phyloP scores from a whole-genome alignment of 495 filamentous ascomycete genomes.

The Aspergillus panamensis region DNA sequence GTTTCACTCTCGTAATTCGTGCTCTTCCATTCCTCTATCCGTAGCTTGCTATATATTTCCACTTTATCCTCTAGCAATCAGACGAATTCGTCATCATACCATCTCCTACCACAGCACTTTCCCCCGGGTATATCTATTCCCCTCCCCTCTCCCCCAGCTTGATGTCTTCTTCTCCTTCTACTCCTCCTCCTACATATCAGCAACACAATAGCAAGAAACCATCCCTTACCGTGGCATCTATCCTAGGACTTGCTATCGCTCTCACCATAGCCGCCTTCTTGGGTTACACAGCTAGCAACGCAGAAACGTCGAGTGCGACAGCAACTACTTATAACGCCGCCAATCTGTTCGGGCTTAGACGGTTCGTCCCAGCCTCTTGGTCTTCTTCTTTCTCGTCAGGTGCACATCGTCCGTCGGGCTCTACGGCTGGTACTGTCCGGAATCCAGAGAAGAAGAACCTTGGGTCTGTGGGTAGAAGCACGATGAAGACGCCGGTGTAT shows the following conservation, averaged over 20 bases:
- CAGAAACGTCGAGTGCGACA: background rate
- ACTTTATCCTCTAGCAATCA: background rate
- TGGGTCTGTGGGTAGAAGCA: background rate
- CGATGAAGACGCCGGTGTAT: constrained; percentile 61
- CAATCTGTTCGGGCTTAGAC: constrained; percentile 35
- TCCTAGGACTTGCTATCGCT: constrained; percentile 11
- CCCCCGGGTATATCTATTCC: background rate
- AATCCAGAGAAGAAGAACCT: background rate
- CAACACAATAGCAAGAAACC: constrained; percentile 2
- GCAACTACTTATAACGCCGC: constrained; percentile 11
- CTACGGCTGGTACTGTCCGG: background rate
- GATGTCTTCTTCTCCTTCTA: constrained; percentile 1
- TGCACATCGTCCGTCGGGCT: constrained; percentile 1
- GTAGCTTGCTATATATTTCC: background rate
- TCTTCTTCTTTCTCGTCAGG: constrained; percentile 4
- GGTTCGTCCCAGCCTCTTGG: constrained; percentile 21
- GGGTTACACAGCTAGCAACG: background rate
- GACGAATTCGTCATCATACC: background rate
- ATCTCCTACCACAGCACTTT: background rate
- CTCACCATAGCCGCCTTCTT: constrained; percentile 7
- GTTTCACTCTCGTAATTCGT: background rate
- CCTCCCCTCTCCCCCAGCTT: background rate
- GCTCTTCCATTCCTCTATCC: background rate
- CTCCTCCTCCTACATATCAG: background rate
- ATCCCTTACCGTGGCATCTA: constrained; percentile 4